A percentile compares a stretch with the other conserved stretches of the same genome.
Conservation (phyloP, 106 monocot genomes). For the Phalaenopsis equestris region DNA sequence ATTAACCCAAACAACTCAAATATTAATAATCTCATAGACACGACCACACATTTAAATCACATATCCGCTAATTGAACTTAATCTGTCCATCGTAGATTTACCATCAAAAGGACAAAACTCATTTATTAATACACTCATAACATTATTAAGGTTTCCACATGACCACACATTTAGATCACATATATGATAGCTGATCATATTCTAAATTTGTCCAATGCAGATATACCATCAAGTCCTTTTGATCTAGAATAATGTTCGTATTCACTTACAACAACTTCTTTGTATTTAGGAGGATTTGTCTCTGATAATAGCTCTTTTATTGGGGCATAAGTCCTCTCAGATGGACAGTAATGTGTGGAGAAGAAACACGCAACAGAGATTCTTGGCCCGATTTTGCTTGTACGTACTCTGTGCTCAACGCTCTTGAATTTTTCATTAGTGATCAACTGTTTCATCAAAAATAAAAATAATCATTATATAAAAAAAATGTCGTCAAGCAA, state of each 20-base stretch:
- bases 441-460: conserved; percentile 16
- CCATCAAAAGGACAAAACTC: too few species aligned
- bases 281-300: conserved; percentile 28
- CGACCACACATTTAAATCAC: neutral
- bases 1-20: too few species aligned
- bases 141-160: too few species aligned
- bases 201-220: conserved; percentile 29
- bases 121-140: too few species aligned
- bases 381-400: conserved; percentile 19
- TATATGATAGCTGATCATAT: neutral
- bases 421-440: conserved; percentile 51
- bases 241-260: conserved; percentile 12
- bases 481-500: too few species aligned
- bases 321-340: conserved; percentile 33
- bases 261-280: conserved; percentile 14
- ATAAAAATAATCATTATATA: neutral
- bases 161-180: too few species aligned
- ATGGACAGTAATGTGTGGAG: neutral
- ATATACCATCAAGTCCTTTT: conserved; percentile 35
- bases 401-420: conserved; percentile 47
- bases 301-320: conserved; percentile 23
- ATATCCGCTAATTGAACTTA: too few species aligned
- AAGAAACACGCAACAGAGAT: conserved; percentile 48
- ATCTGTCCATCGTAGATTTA: too few species aligned
- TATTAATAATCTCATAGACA: neutral